Conservation (phyloP, 2,329 filamentous ascomycete species). For the Epichloe hybrida region DNA sequence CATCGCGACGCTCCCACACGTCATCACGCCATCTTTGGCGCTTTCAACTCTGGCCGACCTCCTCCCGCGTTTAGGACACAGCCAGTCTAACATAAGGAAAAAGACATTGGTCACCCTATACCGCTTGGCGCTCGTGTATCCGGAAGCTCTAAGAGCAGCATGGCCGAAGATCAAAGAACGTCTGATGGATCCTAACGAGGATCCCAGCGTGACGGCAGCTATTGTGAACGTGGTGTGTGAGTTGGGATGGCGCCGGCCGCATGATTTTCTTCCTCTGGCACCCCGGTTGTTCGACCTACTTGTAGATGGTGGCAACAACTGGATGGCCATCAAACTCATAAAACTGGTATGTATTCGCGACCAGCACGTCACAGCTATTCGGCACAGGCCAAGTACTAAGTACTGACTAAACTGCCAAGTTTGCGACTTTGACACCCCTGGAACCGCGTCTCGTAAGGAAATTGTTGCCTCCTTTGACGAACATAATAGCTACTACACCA, state of each 20-base stretch:
- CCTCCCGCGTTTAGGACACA: constrained; percentile 75
- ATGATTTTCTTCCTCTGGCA: constrained; percentile 85
- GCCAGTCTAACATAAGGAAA: constrained; percentile 74
- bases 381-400: background rate
- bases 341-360: constrained; percentile 53
- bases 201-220: constrained; percentile 84
- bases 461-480: constrained; percentile 76
- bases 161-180: constrained; percentile 98
- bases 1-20: constrained; percentile 79
- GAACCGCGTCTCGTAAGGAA: constrained; percentile 89
- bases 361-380: background rate
- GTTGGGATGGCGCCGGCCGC: constrained; percentile 81
- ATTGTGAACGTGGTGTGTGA: constrained; percentile 97
- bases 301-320: constrained; percentile 89
- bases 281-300: constrained; percentile 85
- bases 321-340: constrained; percentile 99
- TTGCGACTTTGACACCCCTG: constrained; percentile 83
- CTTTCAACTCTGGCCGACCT: constrained; percentile 80
- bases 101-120: constrained; percentile 95
- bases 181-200: constrained; percentile 78
- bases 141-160: constrained; percentile 77
- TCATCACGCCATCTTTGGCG: constrained; percentile 85
- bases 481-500: constrained; percentile 84
- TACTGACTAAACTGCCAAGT: constrained; percentile 37
- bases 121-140: constrained; percentile 86